These are phyloP conservation scores for Rubroshorea leprosula DNA, from an alignment of 345 rosid species.

Conservation along the genomic window DNA sequence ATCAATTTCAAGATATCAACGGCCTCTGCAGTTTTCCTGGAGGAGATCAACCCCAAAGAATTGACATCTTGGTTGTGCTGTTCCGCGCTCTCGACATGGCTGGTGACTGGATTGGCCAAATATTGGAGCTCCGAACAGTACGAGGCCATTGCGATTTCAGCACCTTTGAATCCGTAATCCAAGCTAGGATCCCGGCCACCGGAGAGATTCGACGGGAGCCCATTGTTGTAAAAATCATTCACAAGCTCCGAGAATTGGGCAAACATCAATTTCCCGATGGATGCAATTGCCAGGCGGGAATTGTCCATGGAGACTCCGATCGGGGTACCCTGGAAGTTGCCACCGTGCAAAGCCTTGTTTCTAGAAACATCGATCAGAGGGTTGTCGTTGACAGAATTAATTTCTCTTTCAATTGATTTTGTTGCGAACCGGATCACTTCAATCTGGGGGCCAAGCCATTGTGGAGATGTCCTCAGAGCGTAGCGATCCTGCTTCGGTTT, in stretches of 20 bases:
- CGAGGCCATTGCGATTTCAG: constrained; percentile 46
- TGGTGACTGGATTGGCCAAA: constrained; percentile 45
- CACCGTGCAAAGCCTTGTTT: constrained; percentile 41
- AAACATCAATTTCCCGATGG: constrained; percentile 46
- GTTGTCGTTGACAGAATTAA: constrained; percentile 48
- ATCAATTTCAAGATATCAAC: constrained; percentile 43
- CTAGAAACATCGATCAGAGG: constrained; percentile 44
- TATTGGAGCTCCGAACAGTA: constrained; percentile 52
- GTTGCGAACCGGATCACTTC: constrained; percentile 44
- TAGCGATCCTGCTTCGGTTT: constrained; percentile 48
- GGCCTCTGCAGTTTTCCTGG: constrained; percentile 44
- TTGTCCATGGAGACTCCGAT: constrained; percentile 57
- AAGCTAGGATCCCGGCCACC: constrained; percentile 46
- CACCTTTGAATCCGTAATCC: constrained; percentile 53
- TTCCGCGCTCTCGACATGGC: constrained; percentile 46
- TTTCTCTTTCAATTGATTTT: constrained; percentile 43
- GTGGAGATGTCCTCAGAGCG: constrained; percentile 49
- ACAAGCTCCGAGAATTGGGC: constrained; percentile 54
- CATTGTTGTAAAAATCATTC: constrained; percentile 46
- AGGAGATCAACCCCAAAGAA: constrained; percentile 48
- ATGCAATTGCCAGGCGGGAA: constrained; percentile 42
- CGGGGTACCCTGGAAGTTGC: constrained; percentile 55
- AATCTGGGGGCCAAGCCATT: constrained; percentile 56
- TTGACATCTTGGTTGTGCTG: constrained; percentile 56
- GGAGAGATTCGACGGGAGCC: constrained; percentile 44